A percentile compares a stretch with the other conserved stretches of the same genome.
Conservation (phyloP, 1,139 yeast genomes). For the Lizanozyma gosingica region DNA sequence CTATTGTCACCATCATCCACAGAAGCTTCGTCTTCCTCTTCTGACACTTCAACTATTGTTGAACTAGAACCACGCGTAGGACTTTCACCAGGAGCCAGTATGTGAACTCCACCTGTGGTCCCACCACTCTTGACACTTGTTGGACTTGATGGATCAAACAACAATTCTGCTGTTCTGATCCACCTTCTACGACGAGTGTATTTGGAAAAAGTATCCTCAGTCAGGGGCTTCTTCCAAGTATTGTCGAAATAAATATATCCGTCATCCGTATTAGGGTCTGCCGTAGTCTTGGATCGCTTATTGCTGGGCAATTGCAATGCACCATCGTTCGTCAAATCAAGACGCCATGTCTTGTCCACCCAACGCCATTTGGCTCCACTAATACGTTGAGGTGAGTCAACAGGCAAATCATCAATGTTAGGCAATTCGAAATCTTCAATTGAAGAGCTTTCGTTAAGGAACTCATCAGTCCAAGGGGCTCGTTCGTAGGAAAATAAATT, state of each 20-base stretch:
- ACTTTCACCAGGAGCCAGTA: constrained; percentile 2
- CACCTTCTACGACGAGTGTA: constrained; percentile 93
- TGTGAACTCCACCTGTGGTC: constrained; percentile 1
- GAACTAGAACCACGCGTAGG: background rate
- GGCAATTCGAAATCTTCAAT: constrained; percentile 77
- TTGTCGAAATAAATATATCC: constrained; percentile 87
- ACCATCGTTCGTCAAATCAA: constrained; percentile 85
- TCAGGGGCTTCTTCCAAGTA: constrained; percentile 86
- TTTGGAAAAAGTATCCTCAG: constrained; percentile 82
- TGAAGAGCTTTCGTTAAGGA: constrained; percentile 73
- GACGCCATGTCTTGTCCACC: constrained; percentile 89
- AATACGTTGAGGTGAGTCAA: constrained; percentile 29
- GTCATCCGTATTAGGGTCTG: constrained; percentile 71
- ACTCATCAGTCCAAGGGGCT: constrained; percentile 96
- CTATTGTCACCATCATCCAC: constrained; percentile 5
- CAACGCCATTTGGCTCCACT: constrained; percentile 83
- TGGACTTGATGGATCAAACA: constrained; percentile 23
- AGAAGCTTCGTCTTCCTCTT: constrained; percentile 2
- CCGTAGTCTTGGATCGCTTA: constrained; percentile 57
- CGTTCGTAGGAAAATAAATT: constrained; percentile 87
- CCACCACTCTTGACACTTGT: constrained; percentile 2
- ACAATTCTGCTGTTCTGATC: constrained; percentile 89
- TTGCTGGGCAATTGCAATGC: constrained; percentile 62
- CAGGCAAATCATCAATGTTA: constrained; percentile 37
- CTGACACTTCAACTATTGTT: constrained; percentile 7